Base-by-base conservation (phyloP, 768 basidiomycete genomes). In the Boletus vinaceobasis region DNA sequence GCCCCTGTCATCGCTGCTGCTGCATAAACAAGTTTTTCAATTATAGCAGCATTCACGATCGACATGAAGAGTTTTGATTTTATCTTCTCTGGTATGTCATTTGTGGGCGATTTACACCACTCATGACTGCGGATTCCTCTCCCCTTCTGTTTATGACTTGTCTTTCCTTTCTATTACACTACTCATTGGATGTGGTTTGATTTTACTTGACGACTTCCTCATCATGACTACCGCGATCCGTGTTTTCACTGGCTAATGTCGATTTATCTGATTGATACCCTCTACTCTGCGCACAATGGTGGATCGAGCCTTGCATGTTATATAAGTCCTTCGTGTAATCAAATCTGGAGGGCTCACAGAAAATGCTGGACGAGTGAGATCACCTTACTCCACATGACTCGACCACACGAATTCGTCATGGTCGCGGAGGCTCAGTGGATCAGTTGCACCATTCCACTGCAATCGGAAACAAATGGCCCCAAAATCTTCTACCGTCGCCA, bases 1-100 rank as follows among this genome's bases (percentile, higher is more conserved):
- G 70, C 84, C 36, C 82, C 88, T 48, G 83, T 85, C 56, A 87
- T 93, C 56, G 84, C 87, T 56, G 90, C 91, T 46, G 76, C 91
- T 37, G 90, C 91, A 77, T 94, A 83, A 85, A 69, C 59, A 55
- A 52, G 44, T 27, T 23, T 23, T 23, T 19, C 21, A 3, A 1
- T 14, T 50, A 50, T 59, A 58, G 69, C 19, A 52, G 53, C 58
- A 67, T 61, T 67, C 69, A 71, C 66, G 77, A 73, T 82, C 71
- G 81, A 80, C 77, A 75, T 61, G 74, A n/a, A n/a, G n/a, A 76
- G 60, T 60, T 63, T 57, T 57, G 61, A 59, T 77, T 62, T 74
- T 73, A 49, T 49, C 3, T 60, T 58, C 50, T 67, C 63, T 64
- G 55, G 74, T 70, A 73, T 73, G 69, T 70, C 69, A 60, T 74